Evolutionary conservation across 352 stramenopile species (phyloP), one percentile per base, ranked within the genome.

Genomic region (Globisporangium iwayamae): DNA sequence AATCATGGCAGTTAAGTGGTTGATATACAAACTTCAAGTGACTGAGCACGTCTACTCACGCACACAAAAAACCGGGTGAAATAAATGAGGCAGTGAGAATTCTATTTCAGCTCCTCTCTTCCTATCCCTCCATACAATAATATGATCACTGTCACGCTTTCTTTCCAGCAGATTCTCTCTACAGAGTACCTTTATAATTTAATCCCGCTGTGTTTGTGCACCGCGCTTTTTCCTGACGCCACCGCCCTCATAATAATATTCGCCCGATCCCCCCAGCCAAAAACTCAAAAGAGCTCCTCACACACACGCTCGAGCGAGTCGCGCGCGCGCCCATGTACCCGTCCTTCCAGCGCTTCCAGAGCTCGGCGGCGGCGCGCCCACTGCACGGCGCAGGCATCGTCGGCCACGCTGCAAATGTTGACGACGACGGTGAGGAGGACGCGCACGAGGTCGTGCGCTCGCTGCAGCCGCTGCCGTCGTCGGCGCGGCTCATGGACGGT

Each of bases 321-420:
- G 46, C 46, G 47, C 6, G 25, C 14, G 48, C 30, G 50, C 22
- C 1, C 52, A 57, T 67, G 62, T 60, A 67, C 25, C 54, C 53
- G 43, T 62, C 62, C 3, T 56, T 58, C 34, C 62, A 56, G 53
- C 62, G 62, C 62, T 62, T 67, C 62, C 62, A 22, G 16, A 48
- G 16, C 43, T 36, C 20, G 62, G 62, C 43, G 41, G 32, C 18
- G 38, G 4, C 25, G 16, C 36, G 41, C 41, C n/a, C 55, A 39
- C 53, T 59, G 32, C 53, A 47, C 10, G 34, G 32, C 53, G 11
- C 32, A 30, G 22, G 38, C 56, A 25, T 14, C 14, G 39, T 14
- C 14, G 25, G 16, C 36, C 36, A 41, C 36, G 36, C 36, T 41
- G 36, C 36, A 10, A 14, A 41, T 28, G 25, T 28, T 28, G 41